Evolutionary conservation across 352 stramenopile species (phyloP).

Genomic region (Blastocystis sp.): DNA sequence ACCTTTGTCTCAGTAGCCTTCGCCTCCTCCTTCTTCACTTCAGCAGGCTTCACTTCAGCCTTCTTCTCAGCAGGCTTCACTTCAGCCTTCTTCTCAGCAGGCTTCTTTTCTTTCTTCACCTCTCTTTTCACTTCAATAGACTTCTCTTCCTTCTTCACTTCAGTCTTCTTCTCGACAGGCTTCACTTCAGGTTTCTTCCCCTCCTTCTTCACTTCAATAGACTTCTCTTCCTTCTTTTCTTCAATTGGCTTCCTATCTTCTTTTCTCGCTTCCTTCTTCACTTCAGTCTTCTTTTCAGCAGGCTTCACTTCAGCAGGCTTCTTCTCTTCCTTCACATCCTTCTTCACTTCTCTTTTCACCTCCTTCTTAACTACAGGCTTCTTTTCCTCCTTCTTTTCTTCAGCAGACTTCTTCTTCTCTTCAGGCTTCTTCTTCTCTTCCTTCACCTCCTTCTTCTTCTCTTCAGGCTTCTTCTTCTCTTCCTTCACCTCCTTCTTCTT

Average conservation of each 20-base stretch:
- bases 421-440: not conserved
- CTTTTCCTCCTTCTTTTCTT: not conserved
- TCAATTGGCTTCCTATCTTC: not conserved
- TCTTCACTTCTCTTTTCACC: not conserved
- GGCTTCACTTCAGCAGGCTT: not conserved
- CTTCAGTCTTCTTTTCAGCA: not conserved
- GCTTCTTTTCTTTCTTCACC: not conserved
- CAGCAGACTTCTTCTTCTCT: not conserved
- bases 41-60: no score
- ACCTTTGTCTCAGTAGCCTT: not conserved
- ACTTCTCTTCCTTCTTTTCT: not conserved
- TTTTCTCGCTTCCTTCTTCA: not conserved
- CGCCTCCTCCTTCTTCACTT: not conserved
- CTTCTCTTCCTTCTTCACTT: not conserved
- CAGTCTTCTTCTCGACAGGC: not conserved
- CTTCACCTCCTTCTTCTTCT: not conserved
- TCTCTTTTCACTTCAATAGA: not conserved
- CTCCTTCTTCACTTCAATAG: not conserved
- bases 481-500: not conserved
- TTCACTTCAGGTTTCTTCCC: not conserved
- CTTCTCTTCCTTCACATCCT: not conserved
- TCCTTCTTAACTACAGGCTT: not conserved
- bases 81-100: no score
- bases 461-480: not conserved
- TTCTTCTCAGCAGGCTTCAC: no score